Evolutionary conservation across 441 rosid genomes (phyloP).

Genomic region (Populus hybrid): DNA sequence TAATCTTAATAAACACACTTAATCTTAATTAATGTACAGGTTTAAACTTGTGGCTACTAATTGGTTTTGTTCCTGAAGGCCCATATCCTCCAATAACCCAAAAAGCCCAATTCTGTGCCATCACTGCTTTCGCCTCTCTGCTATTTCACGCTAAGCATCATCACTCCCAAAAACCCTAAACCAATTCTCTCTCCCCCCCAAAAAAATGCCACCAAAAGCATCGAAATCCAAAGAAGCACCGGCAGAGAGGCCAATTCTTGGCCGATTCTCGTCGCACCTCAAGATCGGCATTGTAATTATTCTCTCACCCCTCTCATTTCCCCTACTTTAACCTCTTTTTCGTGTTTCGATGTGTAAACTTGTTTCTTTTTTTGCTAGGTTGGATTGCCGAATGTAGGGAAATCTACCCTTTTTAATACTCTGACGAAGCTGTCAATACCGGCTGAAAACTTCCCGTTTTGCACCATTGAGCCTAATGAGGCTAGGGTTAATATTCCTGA

Average conservation of each 20-base stretch:
- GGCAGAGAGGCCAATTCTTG: conserved; percentile 91
- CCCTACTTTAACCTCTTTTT: neutral
- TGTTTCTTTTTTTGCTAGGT: conserved; percentile 38
- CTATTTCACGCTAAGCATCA: neutral
- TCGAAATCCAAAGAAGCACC: conserved; percentile 90
- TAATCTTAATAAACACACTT: neutral
- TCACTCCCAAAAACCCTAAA: neutral
- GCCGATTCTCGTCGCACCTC: conserved; percentile 98
- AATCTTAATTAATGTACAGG: neutral
- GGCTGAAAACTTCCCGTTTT: conserved; percentile 98
- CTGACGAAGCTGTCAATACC: conserved; percentile 92
- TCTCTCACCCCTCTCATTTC: neutral
- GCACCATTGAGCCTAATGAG: conserved; percentile 97
- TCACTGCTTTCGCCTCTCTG: neutral
- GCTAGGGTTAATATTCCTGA: conserved; percentile 93
- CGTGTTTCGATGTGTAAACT: neutral
- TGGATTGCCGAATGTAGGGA: conserved; percentile 96
- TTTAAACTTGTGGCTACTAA: neutral
- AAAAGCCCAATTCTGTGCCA: neutral
- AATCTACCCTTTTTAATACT: conserved; percentile 94
- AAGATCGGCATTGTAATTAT: conserved; percentile 86
- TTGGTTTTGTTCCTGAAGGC: neutral
- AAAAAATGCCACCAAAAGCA: conserved; percentile 87
- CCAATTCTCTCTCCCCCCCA: no score
- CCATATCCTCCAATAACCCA: neutral